Base-by-base conservation (phyloP, 768 basidiomycete genomes). In the Tricholoma furcatifolium region DNA sequence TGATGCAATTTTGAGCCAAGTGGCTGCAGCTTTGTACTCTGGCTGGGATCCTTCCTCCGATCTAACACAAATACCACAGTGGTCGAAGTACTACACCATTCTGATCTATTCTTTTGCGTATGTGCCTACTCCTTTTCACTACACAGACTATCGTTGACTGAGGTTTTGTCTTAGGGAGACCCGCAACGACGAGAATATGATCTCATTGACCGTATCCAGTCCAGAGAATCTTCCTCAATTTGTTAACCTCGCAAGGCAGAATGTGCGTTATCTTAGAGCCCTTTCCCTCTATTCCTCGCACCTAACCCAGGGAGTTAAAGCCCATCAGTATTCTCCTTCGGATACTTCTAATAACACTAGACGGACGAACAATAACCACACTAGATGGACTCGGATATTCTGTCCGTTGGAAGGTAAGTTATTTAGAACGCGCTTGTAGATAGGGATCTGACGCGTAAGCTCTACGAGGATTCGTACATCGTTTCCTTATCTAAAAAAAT, bases 11-110 rank as follows among this genome's bases (percentile, higher is more conserved):
- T 42, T 27, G 27, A 4, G 4, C 24, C 70, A 74, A n/a, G 57
- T 84, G 12, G 74, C 80, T 4, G 68, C 79, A 27, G 76, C 77
- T 2, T 85, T 81, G 81, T 82, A 77, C 57, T 71, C 83, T 15
- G 75, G 73, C 17, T 84, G 80, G 80, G 69, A 77, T 50, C 56
- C 21, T 57, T 70, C 45, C 70, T 76, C 57, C 64, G 80, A 11
- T 71, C 80, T 3, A 60, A 60, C 36, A 63, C 27, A 70, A 11
- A 70, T 85, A 51, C 73, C 77, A 20, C n/a, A n/a, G n/a, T 85
- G 83, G 83, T 55, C 65, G 31, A 82, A 81, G 61, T 84, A n/a
- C n/a, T n/a, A 83, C 59, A 79, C 70, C 41, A 65, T 70, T 21
- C 42, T 77, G 65, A 76, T 74, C 3, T 78, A 76, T 61, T 72